phyloP scores from a whole-genome alignment of 2,329 filamentous ascomycete genomes.

The Aureobasidium sp. region DNA sequence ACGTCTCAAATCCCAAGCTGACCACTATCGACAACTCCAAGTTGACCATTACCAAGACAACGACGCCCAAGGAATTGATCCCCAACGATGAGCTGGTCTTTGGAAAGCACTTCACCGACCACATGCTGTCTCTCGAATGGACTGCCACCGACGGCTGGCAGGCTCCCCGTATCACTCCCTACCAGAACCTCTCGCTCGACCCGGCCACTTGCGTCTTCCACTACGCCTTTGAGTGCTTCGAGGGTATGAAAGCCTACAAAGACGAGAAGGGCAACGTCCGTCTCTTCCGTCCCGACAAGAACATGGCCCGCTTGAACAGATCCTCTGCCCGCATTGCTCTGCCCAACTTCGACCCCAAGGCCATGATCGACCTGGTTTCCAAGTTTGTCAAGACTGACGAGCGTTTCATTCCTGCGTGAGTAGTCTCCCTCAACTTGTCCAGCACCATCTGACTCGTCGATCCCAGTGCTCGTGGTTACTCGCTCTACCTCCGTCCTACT shows the following conservation, averaged over 20 bases:
- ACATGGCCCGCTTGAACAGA: conserved; percentile 92
- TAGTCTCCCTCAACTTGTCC: neutral
- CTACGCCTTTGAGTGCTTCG: conserved; percentile 96
- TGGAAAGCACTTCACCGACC: conserved; percentile 86
- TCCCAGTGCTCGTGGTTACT: conserved; percentile 56
- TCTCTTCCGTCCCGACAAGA: conserved; percentile 89
- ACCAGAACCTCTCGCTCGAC: conserved; percentile 95
- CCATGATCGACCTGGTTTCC: conserved; percentile 72
- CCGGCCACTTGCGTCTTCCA: conserved; percentile 96
- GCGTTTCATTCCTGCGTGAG: conserved; percentile 76
- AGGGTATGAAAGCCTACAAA: conserved; percentile 99
- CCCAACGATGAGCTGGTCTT: conserved; percentile 81
- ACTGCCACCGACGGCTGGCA: conserved; percentile 77
- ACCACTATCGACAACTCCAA: conserved; percentile 68
- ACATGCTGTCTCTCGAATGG: conserved; percentile 97
- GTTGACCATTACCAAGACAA: conserved; percentile 66
- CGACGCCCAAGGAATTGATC: conserved; percentile 62
- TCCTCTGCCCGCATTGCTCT: conserved; percentile 86
- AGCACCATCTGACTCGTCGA: neutral
- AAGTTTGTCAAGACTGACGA: conserved; percentile 73
- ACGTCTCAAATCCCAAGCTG: conserved; percentile 44
- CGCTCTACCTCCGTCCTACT: conserved; percentile 88
- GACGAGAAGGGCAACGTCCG: conserved; percentile 69
- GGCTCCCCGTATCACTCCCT: conserved; percentile 74
- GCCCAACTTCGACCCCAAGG: conserved; percentile 69